These are phyloP conservation scores for Suillus variegatus DNA, from an alignment of 768 basidiomycete species.

Conservation along the genomic window DNA sequence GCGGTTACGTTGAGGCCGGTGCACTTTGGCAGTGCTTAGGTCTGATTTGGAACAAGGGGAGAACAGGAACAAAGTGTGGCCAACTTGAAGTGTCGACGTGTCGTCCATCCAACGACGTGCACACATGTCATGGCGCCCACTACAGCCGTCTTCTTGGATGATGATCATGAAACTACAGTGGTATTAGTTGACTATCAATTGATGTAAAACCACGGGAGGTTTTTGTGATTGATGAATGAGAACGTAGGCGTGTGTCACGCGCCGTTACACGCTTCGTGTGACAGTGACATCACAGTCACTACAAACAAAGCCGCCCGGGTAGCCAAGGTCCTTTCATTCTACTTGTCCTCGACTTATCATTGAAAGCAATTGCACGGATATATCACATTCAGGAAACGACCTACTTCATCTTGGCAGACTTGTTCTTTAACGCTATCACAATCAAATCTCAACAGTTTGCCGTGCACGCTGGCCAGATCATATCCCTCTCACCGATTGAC, in stretches of 20 bases:
- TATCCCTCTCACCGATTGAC: background rate
- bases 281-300: constrained; percentile 5
- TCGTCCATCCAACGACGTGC: background rate
- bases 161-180: background rate
- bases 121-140: background rate
- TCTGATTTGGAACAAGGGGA: constrained; percentile 18
- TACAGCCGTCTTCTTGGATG: background rate
- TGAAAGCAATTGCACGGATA: constrained; percentile 4
- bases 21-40: background rate
- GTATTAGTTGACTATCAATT: background rate
- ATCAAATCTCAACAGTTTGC: background rate
- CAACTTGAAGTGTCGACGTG: too few relatives aligned
- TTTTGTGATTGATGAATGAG: constrained; percentile 13
- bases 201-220: constrained; percentile 10
- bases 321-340: constrained; percentile 16
- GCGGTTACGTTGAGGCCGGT: constrained; percentile 3
- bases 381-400: constrained; percentile 11
- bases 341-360: constrained; percentile 19
- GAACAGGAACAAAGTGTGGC: constrained; percentile 1
- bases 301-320: constrained; percentile 8
- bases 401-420: constrained; percentile 14
- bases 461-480: background rate
- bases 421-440: background rate
- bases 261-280: constrained; percentile 16
- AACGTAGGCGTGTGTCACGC: background rate